Evolutionary conservation across 2,329 filamentous ascomycete genomes (phyloP).

Genomic region (Claviceps sp.): DNA sequence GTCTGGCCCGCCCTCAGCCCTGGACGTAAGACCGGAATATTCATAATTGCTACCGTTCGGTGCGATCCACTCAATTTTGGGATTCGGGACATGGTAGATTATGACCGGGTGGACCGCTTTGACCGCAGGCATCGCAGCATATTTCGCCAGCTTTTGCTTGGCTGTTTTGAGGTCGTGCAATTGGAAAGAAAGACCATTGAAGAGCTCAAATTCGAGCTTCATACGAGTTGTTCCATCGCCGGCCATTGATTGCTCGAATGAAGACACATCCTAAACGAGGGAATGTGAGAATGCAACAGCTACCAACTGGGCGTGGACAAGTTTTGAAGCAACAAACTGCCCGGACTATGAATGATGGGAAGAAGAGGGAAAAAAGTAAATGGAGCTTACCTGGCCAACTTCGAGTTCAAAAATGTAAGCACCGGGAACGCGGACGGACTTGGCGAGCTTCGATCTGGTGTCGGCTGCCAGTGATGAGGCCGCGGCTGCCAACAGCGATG

Average conservation of each 20-base stretch:
- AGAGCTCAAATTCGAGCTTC: conserved; percentile 36
- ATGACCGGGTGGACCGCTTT: conserved; percentile 36
- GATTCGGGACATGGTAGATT: conserved; percentile 30
- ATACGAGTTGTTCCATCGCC: conserved; percentile 29
- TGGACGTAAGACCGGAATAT: conserved; percentile 8
- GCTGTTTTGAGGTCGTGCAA: conserved; percentile 33
- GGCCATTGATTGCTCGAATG: conserved; percentile 8
- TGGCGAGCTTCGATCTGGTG: neutral
- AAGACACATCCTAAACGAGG: conserved; percentile 6
- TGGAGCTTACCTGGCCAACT: conserved; percentile 8
- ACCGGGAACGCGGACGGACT: conserved; percentile 5
- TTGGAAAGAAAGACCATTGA: conserved; percentile 41
- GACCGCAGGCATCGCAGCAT: conserved; percentile 29
- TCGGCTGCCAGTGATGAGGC: conserved; percentile 5
- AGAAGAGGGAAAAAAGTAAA: no score
- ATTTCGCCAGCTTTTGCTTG: conserved; percentile 26
- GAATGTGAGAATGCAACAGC: no score
- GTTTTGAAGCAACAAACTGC: neutral
- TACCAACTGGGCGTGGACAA: no score
- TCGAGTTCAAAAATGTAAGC: conserved; percentile 12
- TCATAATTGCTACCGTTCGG: conserved; percentile 13
- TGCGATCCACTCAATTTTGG: conserved; percentile 32
- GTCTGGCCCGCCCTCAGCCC: conserved; percentile 16
- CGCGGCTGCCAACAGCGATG: conserved; percentile 8
- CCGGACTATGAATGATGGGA: no score